Evolutionary conservation across 768 basidiomycete species (phyloP), one percentile per base, ranked within the genome.

Genomic region (Mycena metata): DNA sequence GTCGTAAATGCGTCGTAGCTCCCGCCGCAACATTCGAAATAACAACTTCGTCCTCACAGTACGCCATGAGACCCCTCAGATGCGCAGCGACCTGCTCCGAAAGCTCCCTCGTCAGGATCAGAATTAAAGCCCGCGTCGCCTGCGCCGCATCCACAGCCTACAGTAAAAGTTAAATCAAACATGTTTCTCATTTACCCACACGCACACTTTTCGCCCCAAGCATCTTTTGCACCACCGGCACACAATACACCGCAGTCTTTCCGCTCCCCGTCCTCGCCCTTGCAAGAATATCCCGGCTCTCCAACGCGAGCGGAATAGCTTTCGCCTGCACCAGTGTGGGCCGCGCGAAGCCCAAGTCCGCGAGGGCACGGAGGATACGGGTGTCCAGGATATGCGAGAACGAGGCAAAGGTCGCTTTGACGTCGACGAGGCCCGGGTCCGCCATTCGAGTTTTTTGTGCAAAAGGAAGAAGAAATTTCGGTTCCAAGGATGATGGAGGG

Each of bases 251-350:
- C 5, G 93, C 95, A 0, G 98, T 99, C 83, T 99, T 99, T 26
- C 98, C 98, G 64, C 94, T 96, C 19, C 98, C 98, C 4, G 98
- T 99, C 39, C 95, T 88, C 3, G 98, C 97, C 50, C 95, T 88
- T 21, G 96, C 97, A 36, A 99, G 89, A 60, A 99, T 93, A 78
- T 99, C 98, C 39, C 86, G 84, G 71, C 91, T 90, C 78, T 96
- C 93, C 39, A 99, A 86, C 1, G 96, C 95, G 19, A 97, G 86
- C 1, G 97, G 96, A 54, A 99, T 96, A 5, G 95, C 92, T 77
- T 94, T 95, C 11, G 87, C 86, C 78, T 99, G 98, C 19, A 99
- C 92, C 35, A 94, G 87, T 0, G 98, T 99, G 9, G 98, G 98
- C 43, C 90, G 88, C n/a, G 95, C 89, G 79, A 98, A 98, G 47